These are phyloP conservation scores for Solanum tarijense DNA, from an alignment of 257 asterid genomes.

Conservation along the genomic window DNA sequence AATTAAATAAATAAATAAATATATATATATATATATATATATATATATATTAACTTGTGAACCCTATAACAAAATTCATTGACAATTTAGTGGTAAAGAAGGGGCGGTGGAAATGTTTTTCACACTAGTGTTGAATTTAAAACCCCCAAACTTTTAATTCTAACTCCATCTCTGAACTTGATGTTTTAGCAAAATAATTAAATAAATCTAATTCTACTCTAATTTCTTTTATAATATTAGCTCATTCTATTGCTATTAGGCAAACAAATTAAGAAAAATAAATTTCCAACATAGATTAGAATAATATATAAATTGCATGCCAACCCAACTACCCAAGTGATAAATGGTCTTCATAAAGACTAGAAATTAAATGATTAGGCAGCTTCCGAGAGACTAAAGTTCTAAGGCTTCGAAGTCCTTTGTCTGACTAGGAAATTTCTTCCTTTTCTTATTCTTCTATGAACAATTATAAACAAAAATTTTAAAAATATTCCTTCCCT, in stretches of 20 bases:
- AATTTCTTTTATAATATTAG: not conserved
- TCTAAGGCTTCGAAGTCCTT: not conserved
- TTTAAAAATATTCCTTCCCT: not conserved
- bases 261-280: not conserved
- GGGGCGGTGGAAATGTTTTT: no score
- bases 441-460: not conserved
- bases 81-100: no score
- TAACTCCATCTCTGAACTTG: no score
- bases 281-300: not conserved
- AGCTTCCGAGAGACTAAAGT: not conserved
- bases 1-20: no score
- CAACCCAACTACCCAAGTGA: not conserved
- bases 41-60: no score
- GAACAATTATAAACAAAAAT: not conserved
- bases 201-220: not conserved
- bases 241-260: not conserved
- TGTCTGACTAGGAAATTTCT: not conserved
- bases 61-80: no score
- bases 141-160: no score
- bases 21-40: no score
- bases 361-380: not conserved
- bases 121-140: no score
- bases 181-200: not conserved
- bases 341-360: not conserved
- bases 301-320: not conserved